phyloP scores from a whole-genome alignment of 257 asterid species.

The Solanum infundibuliforme region DNA sequence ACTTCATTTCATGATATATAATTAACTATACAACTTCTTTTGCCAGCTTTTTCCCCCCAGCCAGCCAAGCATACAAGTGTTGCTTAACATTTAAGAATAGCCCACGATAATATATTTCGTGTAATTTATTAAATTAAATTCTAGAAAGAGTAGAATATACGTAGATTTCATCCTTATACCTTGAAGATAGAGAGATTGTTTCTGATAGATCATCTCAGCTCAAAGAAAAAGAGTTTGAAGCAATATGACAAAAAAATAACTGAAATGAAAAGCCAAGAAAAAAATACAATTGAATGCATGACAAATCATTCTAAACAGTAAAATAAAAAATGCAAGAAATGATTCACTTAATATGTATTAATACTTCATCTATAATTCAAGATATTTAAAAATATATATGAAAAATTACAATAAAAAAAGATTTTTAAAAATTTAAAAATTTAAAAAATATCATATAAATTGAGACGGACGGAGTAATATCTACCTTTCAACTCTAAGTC shows the following conservation, averaged over 20 bases:
- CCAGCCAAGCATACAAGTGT: neutral
- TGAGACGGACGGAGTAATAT: neutral
- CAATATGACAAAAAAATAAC: neutral
- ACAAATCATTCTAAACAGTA: neutral
- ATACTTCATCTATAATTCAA: neutral
- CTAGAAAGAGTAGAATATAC: too few relatives aligned
- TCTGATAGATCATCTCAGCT: neutral
- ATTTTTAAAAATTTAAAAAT: neutral
- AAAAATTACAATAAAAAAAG: too few relatives aligned
- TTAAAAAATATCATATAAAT: fast-evolving
- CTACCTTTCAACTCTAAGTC: neutral
- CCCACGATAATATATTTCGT: too few relatives aligned
- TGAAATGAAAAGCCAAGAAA: neutral
- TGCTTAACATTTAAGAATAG: neutral
- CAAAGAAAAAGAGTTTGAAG: neutral
- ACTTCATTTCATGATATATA: neutral
- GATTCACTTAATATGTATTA: neutral
- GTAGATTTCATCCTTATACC: too few relatives aligned
- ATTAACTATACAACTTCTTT: neutral
- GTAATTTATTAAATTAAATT: too few relatives aligned
- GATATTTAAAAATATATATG: neutral
- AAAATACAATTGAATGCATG: neutral
- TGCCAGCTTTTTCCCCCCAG: neutral
- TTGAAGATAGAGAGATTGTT: too few relatives aligned
- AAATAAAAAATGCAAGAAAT: neutral